Evolutionary conservation across 495 filamentous ascomycete species (phyloP).

Genomic region (Trichoderma virens): DNA sequence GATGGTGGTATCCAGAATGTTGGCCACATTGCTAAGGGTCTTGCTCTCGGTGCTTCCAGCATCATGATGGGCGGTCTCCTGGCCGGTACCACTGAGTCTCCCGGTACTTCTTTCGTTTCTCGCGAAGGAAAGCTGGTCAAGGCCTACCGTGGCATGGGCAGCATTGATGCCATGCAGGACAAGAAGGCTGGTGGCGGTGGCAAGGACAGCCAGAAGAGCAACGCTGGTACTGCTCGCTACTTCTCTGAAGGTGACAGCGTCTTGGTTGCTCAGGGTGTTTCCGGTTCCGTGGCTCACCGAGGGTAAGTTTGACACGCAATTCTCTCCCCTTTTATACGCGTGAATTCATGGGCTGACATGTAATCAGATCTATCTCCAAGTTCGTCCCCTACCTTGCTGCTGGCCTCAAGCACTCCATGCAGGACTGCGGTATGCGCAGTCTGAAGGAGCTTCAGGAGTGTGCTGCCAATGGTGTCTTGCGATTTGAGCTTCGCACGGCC

Average conservation of each 20-base stretch:
- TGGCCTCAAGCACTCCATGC: conserved; percentile 92
- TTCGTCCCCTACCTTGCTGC: conserved; percentile 94
- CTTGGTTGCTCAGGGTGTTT: conserved; percentile 94
- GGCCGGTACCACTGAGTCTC: conserved; percentile 94
- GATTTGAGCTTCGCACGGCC: conserved; percentile 89
- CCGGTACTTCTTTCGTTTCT: conserved; percentile 92
- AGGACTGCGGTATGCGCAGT: conserved; percentile 85
- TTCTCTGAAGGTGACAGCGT: conserved; percentile 94
- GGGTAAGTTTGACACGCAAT: conserved; percentile 24
- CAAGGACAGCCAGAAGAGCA: conserved; percentile 75
- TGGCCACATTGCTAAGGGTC: conserved; percentile 96
- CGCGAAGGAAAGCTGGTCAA: conserved; percentile 96
- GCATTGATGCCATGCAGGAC: conserved; percentile 98
- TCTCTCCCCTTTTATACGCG: not conserved
- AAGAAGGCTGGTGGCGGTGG: conserved; percentile 68
- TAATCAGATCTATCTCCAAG: conserved; percentile 66
- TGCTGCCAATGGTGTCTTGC: conserved; percentile 67
- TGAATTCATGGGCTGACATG: conserved; percentile 17
- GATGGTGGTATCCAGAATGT: conserved; percentile 98
- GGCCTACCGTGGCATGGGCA: conserved; percentile 97
- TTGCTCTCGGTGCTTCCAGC: conserved; percentile 86
- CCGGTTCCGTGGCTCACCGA: conserved; percentile 55
- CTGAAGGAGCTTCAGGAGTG: conserved; percentile 65
- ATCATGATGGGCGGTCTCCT: conserved; percentile 99
- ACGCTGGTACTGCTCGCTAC: conserved; percentile 95